Evolutionary conservation across 371 early-diverging fungal genomes (phyloP).

Genomic region (Rhizomucor pusillus): DNA sequence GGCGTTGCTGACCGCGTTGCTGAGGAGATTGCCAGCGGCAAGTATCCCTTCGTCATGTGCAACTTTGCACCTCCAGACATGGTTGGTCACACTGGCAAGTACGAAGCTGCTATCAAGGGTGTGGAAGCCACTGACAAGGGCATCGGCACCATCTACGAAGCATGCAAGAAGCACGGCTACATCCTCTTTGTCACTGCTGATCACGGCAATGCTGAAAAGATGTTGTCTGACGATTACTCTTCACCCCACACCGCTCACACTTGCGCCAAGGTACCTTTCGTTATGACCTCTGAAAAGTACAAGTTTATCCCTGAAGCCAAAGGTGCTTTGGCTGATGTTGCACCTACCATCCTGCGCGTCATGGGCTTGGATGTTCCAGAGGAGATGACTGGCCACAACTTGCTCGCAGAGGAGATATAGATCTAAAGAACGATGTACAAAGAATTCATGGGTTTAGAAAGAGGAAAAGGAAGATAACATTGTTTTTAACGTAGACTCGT

Average conservation of each 20-base stretch:
- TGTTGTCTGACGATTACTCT: slow-evolving; percentile 85
- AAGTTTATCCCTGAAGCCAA: slow-evolving; percentile 51
- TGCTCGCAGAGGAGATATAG: slow-evolving; percentile 16
- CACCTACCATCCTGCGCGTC: slow-evolving; percentile 94
- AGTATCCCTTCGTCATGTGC: slow-evolving; percentile 97
- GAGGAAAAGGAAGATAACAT: too few species aligned
- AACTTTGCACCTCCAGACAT: slow-evolving; percentile 99
- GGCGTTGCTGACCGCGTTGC: slow-evolving; percentile 92
- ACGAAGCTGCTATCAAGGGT: slow-evolving; percentile 92
- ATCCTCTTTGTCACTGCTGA: slow-evolving; percentile 97
- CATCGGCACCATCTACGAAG: slow-evolving; percentile 92
- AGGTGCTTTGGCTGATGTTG: slow-evolving; percentile 95
- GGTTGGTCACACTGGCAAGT: slow-evolving; percentile 99
- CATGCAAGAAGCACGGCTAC: slow-evolving; percentile 89
- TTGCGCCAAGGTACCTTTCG: slow-evolving; percentile 90
- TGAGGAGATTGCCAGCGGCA: slow-evolving; percentile 68
- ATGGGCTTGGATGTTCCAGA: slow-evolving; percentile 93
- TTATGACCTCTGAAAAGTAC: slow-evolving; percentile 70
- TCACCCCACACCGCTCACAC: slow-evolving; percentile 97
- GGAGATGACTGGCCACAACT: slow-evolving; percentile 92
- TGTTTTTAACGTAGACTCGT: too few species aligned
- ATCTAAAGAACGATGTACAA: too few species aligned
- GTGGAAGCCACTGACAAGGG: slow-evolving; percentile 94
- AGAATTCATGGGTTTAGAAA: too few species aligned
- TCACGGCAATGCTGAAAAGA: slow-evolving; percentile 99